A percentile compares a stretch with the other conserved stretches of the same genome.
Conservation (phyloP, 192 early-diverging fungal species). For the Mortierella claussenii region DNA sequence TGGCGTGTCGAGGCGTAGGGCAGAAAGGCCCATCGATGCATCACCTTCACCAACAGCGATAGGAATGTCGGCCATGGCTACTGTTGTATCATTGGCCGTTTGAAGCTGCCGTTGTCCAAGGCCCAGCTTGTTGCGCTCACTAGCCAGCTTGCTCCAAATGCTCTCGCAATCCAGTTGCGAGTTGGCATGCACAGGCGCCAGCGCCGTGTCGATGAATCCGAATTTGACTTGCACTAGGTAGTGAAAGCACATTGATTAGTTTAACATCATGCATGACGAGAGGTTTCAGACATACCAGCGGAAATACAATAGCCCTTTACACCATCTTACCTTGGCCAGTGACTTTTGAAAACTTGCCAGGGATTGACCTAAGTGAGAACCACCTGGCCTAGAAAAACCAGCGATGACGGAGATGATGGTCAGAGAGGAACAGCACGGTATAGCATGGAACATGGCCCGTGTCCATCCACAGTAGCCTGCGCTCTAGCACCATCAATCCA, state of each 20-base stretch:
- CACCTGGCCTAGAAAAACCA: slow-evolving; percentile 18
- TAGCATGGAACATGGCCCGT: too few species aligned
- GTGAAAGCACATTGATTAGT: neutral
- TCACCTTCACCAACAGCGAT: slow-evolving; percentile 28
- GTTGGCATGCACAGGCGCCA: slow-evolving; percentile 15
- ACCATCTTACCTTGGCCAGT: slow-evolving; percentile 50
- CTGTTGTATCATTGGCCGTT: slow-evolving; percentile 10
- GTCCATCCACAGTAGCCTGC: too few species aligned
- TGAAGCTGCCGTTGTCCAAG: slow-evolving; percentile 42
- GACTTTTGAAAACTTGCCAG: slow-evolving; percentile 42
- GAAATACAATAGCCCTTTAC: too few species aligned
- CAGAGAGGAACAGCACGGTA: too few species aligned
- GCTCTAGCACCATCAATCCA: too few species aligned
- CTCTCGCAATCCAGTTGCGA: slow-evolving; percentile 15
- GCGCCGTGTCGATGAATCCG: slow-evolving; percentile 37
- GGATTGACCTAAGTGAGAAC: slow-evolving; percentile 35
- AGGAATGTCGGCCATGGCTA: slow-evolving; percentile 38
- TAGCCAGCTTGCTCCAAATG: slow-evolving; percentile 26
- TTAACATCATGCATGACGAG: too few species aligned
- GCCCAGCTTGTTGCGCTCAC: slow-evolving; percentile 46
- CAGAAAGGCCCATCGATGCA: slow-evolving; percentile 21
- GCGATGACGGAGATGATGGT: neutral
- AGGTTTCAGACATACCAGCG: too few species aligned
- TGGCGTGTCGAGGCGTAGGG: slow-evolving; percentile 27
- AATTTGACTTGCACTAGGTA: slow-evolving; percentile 35